Conservation (phyloP, 2,329 filamentous ascomycete species). For the Oidium heveae region DNA sequence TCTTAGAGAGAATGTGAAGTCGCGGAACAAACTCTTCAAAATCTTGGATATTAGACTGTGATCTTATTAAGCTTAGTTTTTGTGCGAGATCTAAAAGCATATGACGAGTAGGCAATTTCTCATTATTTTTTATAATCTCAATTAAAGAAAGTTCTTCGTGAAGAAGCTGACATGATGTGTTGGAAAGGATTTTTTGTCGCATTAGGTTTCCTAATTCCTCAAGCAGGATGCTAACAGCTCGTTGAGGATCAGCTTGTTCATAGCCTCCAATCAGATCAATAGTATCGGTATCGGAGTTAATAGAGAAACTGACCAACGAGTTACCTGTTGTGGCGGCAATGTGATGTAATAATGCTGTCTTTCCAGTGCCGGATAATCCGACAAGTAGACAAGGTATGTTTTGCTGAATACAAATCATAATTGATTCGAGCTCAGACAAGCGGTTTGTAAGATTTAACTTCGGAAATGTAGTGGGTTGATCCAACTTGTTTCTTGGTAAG, state of each 20-base stretch:
- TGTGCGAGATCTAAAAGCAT: conserved; percentile 12
- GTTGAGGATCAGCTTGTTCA: conserved; percentile 68
- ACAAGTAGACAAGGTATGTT: conserved; percentile 76
- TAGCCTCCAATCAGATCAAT: conserved; percentile 96
- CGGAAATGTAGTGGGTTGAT: conserved; percentile 26
- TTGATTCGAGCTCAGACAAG: conserved; percentile 54
- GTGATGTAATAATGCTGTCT: conserved; percentile 55
- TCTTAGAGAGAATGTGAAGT: conserved; percentile 19
- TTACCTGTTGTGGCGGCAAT: conserved; percentile 60
- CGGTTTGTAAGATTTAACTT: conserved; percentile 25
- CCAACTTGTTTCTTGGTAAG: conserved; percentile 30
- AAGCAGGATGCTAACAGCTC: conserved; percentile 39
- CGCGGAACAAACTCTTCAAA: conserved; percentile 7
- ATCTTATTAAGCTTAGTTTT: conserved; percentile 11
- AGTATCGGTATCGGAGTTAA: conserved; percentile 88
- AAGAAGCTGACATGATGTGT: conserved; percentile 23
- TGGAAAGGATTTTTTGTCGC: conserved; percentile 22
- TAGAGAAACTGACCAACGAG: conserved; percentile 53
- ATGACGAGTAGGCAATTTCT: conserved; percentile 3
- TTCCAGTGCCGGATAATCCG: conserved; percentile 65
- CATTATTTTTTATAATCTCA: conserved; percentile 19
- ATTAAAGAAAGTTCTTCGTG: conserved; percentile 24
- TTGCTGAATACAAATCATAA: conserved; percentile 68
- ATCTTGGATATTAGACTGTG: conserved; percentile 18
- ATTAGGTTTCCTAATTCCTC: conserved; percentile 26